Conservation (phyloP, 2,329 filamentous ascomycete species). For the Cercospora zeae-maydis region DNA sequence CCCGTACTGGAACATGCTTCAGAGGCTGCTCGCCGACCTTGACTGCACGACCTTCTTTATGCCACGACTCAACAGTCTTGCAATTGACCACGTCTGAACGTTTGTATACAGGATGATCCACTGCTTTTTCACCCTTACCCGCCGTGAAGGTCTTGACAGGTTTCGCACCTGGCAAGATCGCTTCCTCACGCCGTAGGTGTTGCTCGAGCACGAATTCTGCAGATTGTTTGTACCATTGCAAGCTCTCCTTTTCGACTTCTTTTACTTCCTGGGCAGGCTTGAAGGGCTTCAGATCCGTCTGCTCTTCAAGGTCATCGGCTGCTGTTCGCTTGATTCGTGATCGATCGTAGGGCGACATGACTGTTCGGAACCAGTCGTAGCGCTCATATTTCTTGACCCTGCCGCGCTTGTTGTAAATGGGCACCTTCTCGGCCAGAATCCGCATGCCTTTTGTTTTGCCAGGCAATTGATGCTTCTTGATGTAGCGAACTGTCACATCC, state of each 20-base stretch:
- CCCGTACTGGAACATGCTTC: constrained; percentile 85
- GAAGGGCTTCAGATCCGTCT: constrained; percentile 69
- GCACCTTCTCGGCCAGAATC: constrained; percentile 73
- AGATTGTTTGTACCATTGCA: constrained; percentile 85
- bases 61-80: constrained; percentile 93
- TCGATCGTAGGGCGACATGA: constrained; percentile 69
- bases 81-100: constrained; percentile 78
- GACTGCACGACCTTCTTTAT: constrained; percentile 86
- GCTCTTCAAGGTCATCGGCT: constrained; percentile 75
- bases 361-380: constrained; percentile 83
- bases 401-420: constrained; percentile 71
- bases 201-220: constrained; percentile 80
- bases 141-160: constrained; percentile 72
- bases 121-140: constrained; percentile 68
- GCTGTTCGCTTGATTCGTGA: constrained; percentile 56
- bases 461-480: constrained; percentile 76
- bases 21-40: constrained; percentile 67
- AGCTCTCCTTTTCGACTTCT: constrained; percentile 51
- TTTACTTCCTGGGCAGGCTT: constrained; percentile 58
- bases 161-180: constrained; percentile 64
- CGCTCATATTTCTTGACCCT: constrained; percentile 73
- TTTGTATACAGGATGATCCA: constrained; percentile 75
- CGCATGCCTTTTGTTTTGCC: constrained; percentile 86
- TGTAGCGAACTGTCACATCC: constrained; percentile 87
- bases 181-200: constrained; percentile 89